Conservation (phyloP, 208 protist species). For the Vickermania spadyakhi region DNA sequence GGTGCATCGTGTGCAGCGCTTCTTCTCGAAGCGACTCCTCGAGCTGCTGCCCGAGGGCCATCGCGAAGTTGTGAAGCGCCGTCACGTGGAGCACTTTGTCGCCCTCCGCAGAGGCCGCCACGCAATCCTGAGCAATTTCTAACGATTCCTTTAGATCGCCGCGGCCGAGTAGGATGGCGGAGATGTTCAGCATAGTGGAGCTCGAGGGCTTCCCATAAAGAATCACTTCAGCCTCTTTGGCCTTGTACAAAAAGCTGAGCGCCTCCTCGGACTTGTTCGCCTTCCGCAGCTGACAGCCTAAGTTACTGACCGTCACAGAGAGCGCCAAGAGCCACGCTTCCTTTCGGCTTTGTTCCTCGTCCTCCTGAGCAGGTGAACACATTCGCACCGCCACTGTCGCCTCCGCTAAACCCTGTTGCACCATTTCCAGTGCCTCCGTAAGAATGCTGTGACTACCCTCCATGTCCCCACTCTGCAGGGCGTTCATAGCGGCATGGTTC, state of each 20-base stretch:
- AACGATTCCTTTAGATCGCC: slow-evolving; percentile 43
- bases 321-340: slow-evolving; percentile 54
- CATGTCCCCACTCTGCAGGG: slow-evolving; percentile 30
- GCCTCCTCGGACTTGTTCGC: slow-evolving; percentile 32
- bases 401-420: slow-evolving; percentile 12
- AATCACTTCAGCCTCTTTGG: slow-evolving; percentile 43
- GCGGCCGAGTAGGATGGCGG: slow-evolving; percentile 54
- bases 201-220: slow-evolving; percentile 55
- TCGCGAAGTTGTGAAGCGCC: slow-evolving; percentile 73
- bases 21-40: slow-evolving; percentile 24
- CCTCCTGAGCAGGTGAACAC: neutral
- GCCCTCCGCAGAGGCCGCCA: slow-evolving; percentile 29
- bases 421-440: slow-evolving; percentile 16
- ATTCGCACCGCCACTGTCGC: neutral
- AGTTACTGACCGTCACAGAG: slow-evolving; percentile 68
- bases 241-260: slow-evolving; percentile 29
- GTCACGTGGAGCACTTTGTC: slow-evolving; percentile 68
- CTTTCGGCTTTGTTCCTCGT: neutral
- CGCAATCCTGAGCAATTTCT: slow-evolving; percentile 50
- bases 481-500: slow-evolving; percentile 66
- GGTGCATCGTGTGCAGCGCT: slow-evolving; percentile 61
- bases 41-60: slow-evolving; percentile 52
- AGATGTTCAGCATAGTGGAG: slow-evolving; percentile 84
- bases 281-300: slow-evolving; percentile 72
- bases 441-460: slow-evolving; percentile 24